Evolutionary conservation across 192 early-diverging fungal species (phyloP).

Genomic region (Piromyces finnis): DNA sequence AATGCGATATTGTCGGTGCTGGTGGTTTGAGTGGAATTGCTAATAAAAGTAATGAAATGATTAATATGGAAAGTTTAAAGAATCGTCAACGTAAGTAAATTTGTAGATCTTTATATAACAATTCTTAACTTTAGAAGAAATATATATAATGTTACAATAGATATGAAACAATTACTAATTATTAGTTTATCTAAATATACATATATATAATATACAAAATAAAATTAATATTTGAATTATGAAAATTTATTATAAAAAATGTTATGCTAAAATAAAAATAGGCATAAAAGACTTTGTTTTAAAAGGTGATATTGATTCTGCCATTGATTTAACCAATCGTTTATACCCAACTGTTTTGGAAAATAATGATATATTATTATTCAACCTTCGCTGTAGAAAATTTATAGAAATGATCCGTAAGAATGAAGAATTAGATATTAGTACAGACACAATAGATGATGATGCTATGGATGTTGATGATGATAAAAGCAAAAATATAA

Average conservation of each 20-base stretch:
- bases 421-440: slow-evolving; percentile 14
- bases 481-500: slow-evolving; percentile 1
- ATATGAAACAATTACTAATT: too few species aligned
- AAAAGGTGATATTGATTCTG: slow-evolving; percentile 55
- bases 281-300: slow-evolving; percentile 37
- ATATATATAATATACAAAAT: too few species aligned
- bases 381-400: slow-evolving; percentile 62
- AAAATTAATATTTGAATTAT: too few species aligned
- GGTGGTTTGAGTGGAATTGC: slow-evolving; percentile 7
- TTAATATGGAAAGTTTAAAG: neutral
- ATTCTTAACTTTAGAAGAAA: too few species aligned
- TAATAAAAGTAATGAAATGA: slow-evolving; percentile 11
- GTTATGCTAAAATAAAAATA: neutral
- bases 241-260: too few species aligned
- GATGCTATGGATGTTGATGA: slow-evolving; percentile 4
- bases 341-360: slow-evolving; percentile 49
- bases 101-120: neutral
- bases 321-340: slow-evolving; percentile 41
- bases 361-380: slow-evolving; percentile 42
- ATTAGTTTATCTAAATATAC: too few species aligned
- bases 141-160: too few species aligned
- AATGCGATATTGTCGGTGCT: slow-evolving; percentile 5
- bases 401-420: slow-evolving; percentile 69
- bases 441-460: slow-evolving; percentile 10
- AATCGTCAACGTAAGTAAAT: slow-evolving; percentile 1